Base-by-base conservation (phyloP, 2,329 filamentous ascomycete species). In the Epichloe hybrida region DNA sequence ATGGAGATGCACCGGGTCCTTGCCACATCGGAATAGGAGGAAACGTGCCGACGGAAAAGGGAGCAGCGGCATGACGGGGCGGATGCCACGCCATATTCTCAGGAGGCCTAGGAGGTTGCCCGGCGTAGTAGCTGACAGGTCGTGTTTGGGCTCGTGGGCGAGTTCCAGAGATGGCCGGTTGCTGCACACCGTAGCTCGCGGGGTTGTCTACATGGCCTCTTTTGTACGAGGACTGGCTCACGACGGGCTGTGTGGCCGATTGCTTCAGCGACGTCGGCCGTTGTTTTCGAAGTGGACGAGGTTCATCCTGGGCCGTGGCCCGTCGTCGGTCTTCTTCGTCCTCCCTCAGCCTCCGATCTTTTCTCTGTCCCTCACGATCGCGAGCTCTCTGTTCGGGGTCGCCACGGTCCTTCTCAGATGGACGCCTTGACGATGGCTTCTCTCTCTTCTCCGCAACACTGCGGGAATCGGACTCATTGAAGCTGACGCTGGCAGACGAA, bases 381-480 rank as follows among this genome's bases (percentile, higher is more conserved):
- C 52, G 48, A 20, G 59, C 60, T 46, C 59, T 63, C 45, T 53
- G 52, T 47, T 52, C 35, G 11, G 50, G 37, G 36, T 55, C 57
- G 36, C 52, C 61, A 37, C 53, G 52, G 5, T 64, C 59, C 35
- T 52, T 52, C 38, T 55, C 55, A 13, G 54, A 43, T 9, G 54
- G 53, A 6, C 59, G 58, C n/a, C 57, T 54, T 20, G 55, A 35
- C 13, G 35, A n/a, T 3, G 55, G 56, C 27, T 62, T 62, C 11
- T 54, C 58, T 11, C 65, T 58, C 36, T 58, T 57, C 39, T 63
- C 64, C 20, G 58, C 54, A 4, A 68, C 65, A 34, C 70, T 61
- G 15, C 69, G 72, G 40, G 71, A 65, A 57, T 75, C 69, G 46
- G 72, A 70, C 57, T 73, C 72, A 54, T 72, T 71, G 56, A 68